phyloP scores from a whole-genome alignment of 2,329 filamentous ascomycete species.

The Aspergillus sp. region DNA sequence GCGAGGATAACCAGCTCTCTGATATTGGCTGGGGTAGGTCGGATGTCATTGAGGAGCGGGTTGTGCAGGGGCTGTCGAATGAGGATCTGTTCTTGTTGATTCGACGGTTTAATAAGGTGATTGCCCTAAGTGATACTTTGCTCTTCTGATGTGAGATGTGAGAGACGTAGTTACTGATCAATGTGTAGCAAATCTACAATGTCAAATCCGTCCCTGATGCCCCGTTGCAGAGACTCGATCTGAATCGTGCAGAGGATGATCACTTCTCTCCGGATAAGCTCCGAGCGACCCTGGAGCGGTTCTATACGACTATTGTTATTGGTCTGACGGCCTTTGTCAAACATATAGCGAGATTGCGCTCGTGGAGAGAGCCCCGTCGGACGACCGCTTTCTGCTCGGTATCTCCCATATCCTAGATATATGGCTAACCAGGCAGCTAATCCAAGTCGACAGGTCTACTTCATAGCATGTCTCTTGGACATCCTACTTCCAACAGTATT shows the following conservation, averaged over 20 bases:
- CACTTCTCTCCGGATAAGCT: slow-evolving; percentile 85
- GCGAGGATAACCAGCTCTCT: slow-evolving; percentile 10
- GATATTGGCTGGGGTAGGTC: slow-evolving; percentile 17
- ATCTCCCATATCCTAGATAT: slow-evolving; percentile 17
- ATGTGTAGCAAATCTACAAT: slow-evolving; percentile 60
- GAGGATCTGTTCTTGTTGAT: slow-evolving; percentile 73
- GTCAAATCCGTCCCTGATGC: slow-evolving; percentile 66
- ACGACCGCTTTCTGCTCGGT: slow-evolving; percentile 66
- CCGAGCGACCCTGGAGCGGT: slow-evolving; percentile 71
- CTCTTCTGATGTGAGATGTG: too few relatives aligned
- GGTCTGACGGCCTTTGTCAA: slow-evolving; percentile 66
- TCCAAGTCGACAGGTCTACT: slow-evolving; percentile 47
- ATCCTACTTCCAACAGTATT: slow-evolving; percentile 62
- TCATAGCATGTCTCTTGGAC: slow-evolving; percentile 70
- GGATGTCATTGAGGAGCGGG: slow-evolving; percentile 9
- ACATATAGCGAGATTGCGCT: slow-evolving; percentile 72
- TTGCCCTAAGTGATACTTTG: neutral
- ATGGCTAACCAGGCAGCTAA: neutral
- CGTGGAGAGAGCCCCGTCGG: slow-evolving; percentile 71
- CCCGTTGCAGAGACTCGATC: slow-evolving; percentile 66
- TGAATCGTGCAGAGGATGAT: slow-evolving; percentile 79
- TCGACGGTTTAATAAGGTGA: slow-evolving; percentile 64
- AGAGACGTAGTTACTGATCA: slow-evolving; percentile 22
- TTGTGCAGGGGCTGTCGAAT: slow-evolving; percentile 46
- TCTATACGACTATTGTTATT: slow-evolving; percentile 78